Percentiles rank a stretch among this genome's conserved stretches.
phyloP scores from a whole-genome alignment of 768 basidiomycete species.

The Suillus lakei region DNA sequence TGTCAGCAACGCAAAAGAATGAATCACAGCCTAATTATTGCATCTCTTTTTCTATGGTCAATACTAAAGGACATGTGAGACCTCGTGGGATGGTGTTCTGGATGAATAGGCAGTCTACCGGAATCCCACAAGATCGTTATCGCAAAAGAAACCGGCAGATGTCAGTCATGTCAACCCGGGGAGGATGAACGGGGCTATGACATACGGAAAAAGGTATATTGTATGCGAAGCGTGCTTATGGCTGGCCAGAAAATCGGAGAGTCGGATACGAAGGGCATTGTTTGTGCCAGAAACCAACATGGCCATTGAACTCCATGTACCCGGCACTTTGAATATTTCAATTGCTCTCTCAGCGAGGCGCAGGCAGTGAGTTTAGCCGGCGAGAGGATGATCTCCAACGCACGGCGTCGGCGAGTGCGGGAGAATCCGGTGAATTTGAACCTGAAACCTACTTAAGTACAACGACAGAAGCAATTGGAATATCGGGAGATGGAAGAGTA shows the following conservation, averaged over 20 bases:
- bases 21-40: not conserved
- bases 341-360: not conserved
- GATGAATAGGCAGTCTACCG: not conserved
- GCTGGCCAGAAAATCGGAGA: not conserved
- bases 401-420: too few species aligned
- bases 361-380: not conserved
- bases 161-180: not conserved
- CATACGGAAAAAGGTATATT: not conserved
- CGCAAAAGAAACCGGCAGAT: not conserved
- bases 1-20: not conserved
- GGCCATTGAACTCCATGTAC: not conserved
- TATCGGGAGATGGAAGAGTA: too few species aligned
- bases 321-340: not conserved
- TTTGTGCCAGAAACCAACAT: not conserved
- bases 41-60: not conserved
- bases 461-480: not conserved
- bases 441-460: not conserved
- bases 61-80: not conserved
- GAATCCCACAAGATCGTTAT: not conserved
- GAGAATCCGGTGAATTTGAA: not conserved
- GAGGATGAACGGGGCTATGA: not conserved
- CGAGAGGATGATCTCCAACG: too few species aligned
- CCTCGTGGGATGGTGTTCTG: too few species aligned
- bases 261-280: not conserved
- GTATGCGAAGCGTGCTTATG: not conserved